Evolutionary conservation across 495 filamentous ascomycete species (phyloP).

Genomic region (Daldinia vernicosa): DNA sequence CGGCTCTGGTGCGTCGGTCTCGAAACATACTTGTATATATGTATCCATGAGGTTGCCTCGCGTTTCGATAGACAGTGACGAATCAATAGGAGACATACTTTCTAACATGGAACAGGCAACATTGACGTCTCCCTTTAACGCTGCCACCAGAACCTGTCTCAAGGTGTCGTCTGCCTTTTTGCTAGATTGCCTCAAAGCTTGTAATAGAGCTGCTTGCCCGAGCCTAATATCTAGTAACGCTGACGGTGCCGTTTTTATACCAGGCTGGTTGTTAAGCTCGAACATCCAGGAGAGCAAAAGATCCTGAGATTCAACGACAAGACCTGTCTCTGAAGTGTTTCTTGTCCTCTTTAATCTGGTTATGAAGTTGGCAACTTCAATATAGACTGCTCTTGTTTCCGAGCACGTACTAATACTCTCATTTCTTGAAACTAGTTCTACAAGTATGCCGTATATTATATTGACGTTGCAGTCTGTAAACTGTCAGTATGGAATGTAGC

Average conservation of each 20-base stretch:
- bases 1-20: slow-evolving; percentile 46
- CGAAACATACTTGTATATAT: slow-evolving; percentile 38
- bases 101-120: slow-evolving; percentile 43
- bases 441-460: slow-evolving; percentile 21
- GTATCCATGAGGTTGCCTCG: slow-evolving; percentile 12
- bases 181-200: slow-evolving; percentile 13
- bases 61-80: slow-evolving; percentile 10
- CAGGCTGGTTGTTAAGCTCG: not conserved
- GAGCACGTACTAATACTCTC: slow-evolving; percentile 41
- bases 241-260: slow-evolving; percentile 1
- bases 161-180: slow-evolving; percentile 1
- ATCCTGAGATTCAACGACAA: not conserved
- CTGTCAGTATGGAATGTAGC: slow-evolving; percentile 3
- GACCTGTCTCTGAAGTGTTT: not conserved
- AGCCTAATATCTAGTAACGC: slow-evolving; percentile 38
- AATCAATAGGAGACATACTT: slow-evolving; percentile 21
- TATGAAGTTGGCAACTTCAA: slow-evolving; percentile 54
- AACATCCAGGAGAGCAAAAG: not conserved
- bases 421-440: slow-evolving; percentile 25
- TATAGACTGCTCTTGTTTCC: slow-evolving; percentile 51
- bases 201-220: slow-evolving; percentile 28
- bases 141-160: slow-evolving; percentile 14
- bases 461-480: slow-evolving; percentile 32
- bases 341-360: not conserved
- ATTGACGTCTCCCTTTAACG: slow-evolving; percentile 36